phyloP scores from a whole-genome alignment of 2,329 filamentous ascomycete genomes.

The Trichophyton verrucosum region DNA sequence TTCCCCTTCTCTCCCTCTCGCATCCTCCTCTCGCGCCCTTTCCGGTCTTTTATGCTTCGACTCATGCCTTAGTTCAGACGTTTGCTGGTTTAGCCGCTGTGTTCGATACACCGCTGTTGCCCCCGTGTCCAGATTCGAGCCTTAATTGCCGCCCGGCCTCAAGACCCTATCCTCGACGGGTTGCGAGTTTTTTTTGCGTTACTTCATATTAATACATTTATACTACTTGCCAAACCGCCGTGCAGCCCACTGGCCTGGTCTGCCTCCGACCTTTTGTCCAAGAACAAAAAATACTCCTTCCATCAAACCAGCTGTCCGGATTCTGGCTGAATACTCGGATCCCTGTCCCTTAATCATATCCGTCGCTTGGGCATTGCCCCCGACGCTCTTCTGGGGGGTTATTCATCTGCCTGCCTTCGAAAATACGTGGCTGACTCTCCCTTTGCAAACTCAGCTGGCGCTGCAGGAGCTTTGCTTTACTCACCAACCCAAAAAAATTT shows the following conservation, averaged over 20 bases:
- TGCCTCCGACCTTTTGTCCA: slow-evolving; percentile 24
- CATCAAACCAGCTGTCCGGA: slow-evolving; percentile 4
- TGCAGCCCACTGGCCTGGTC: slow-evolving; percentile 37
- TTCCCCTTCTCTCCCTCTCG: neutral
- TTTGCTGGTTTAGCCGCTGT: slow-evolving; percentile 22
- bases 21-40: neutral
- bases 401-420: slow-evolving; percentile 11
- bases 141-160: slow-evolving; percentile 6
- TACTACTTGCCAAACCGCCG: slow-evolving; percentile 14
- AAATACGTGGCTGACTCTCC: slow-evolving; percentile 5
- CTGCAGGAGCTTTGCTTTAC: slow-evolving; percentile 54
- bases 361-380: neutral
- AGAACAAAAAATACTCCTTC: neutral
- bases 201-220: slow-evolving; percentile 8
- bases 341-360: slow-evolving; percentile 2
- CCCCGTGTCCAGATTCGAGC: slow-evolving; percentile 18
- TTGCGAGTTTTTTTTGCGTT: neutral
- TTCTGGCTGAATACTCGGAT: slow-evolving; percentile 3
- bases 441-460: slow-evolving; percentile 54
- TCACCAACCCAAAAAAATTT: slow-evolving; percentile 17
- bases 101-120: slow-evolving; percentile 35
- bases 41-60: slow-evolving; percentile 5
- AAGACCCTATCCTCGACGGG: slow-evolving; percentile 1
- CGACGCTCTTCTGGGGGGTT: slow-evolving; percentile 6
- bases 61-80: neutral